Evolutionary conservation across 208 protist genomes (phyloP).

Genomic region (Wallacemonas rigidus): DNA sequence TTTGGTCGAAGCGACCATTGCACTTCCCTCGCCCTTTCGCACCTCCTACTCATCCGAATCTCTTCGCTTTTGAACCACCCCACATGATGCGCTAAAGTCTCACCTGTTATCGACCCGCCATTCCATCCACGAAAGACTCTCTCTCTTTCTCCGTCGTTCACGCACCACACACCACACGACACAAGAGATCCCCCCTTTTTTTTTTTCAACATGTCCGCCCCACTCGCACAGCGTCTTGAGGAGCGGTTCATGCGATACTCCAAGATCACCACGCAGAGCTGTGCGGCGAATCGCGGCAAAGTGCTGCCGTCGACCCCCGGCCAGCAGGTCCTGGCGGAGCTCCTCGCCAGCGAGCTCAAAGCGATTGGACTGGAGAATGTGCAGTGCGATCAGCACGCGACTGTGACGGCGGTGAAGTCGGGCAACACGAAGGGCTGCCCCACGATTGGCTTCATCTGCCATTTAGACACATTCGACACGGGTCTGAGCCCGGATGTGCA

Average conservation of each 20-base stretch:
- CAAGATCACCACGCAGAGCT: slow-evolving; percentile 72
- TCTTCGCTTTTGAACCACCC: no score
- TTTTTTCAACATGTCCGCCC: slow-evolving; percentile 23
- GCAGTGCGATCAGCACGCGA: slow-evolving; percentile 69
- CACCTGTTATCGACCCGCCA: no score
- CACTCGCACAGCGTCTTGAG: slow-evolving; percentile 59
- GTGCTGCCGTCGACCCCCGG: slow-evolving; percentile 73
- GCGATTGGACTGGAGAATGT: slow-evolving; percentile 43
- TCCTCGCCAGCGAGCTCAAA: slow-evolving; percentile 68
- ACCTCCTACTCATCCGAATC: no score
- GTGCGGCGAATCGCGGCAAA: slow-evolving; percentile 53
- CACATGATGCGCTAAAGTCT: no score
- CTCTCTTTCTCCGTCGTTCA: no score
- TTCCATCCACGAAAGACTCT: no score
- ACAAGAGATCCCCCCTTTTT: slow-evolving; percentile 15
- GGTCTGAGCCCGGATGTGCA: slow-evolving; percentile 70
- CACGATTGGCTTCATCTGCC: slow-evolving; percentile 82
- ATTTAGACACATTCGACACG: slow-evolving; percentile 85
- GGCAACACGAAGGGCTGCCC: slow-evolving; percentile 60
- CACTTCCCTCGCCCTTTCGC: no score
- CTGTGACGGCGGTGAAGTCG: slow-evolving; percentile 75
- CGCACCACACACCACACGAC: no score
- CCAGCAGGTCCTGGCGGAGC: slow-evolving; percentile 81
- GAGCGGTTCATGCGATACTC: slow-evolving; percentile 84
- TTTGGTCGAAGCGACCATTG: no score